phyloP scores from a whole-genome alignment of 2,329 filamentous ascomycete species.

The Aotearoamyces nothofagi region DNA sequence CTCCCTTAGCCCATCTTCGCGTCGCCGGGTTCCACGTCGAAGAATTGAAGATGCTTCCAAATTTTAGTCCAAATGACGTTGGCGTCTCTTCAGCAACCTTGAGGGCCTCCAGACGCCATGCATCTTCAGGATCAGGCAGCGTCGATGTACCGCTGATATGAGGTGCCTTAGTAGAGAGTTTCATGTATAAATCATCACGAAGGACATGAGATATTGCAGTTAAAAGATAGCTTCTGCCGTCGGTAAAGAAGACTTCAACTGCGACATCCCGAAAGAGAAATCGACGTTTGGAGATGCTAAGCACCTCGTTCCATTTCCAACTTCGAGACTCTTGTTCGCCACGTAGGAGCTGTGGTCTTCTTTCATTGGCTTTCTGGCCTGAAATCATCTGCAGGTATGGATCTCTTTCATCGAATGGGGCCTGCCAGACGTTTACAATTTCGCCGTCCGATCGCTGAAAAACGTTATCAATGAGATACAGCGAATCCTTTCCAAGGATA shows the following conservation, averaged over 20 bases:
- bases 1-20: constrained; percentile 79
- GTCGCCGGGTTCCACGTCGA: constrained; percentile 72
- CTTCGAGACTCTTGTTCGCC: constrained; percentile 69
- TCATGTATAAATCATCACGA: constrained; percentile 68
- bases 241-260: constrained; percentile 94
- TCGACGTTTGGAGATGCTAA: constrained; percentile 88
- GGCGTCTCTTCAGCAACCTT: constrained; percentile 46
- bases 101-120: constrained; percentile 81
- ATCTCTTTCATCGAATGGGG: constrained; percentile 80
- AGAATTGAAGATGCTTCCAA: constrained; percentile 83
- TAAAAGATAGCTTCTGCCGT: constrained; percentile 86
- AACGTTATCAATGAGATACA: constrained; percentile 93
- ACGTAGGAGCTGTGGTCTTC: constrained; percentile 37
- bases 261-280: constrained; percentile 93
- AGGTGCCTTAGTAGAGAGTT: constrained; percentile 64
- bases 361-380: constrained; percentile 46
- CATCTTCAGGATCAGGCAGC: constrained; percentile 66
- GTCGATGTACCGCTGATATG: constrained; percentile 58
- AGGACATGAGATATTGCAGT: constrained; percentile 62
- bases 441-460: constrained; percentile 92
- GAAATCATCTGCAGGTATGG: constrained; percentile 91
- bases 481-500: constrained; percentile 77
- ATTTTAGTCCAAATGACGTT: constrained; percentile 64
- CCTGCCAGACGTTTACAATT: constrained; percentile 93
- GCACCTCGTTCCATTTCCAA: constrained; percentile 90